A percentile compares a stretch with the other conserved stretches of the same genome.
phyloP scores from a whole-genome alignment of 1,139 yeast genomes.

The Yamadazyma aaseri region DNA sequence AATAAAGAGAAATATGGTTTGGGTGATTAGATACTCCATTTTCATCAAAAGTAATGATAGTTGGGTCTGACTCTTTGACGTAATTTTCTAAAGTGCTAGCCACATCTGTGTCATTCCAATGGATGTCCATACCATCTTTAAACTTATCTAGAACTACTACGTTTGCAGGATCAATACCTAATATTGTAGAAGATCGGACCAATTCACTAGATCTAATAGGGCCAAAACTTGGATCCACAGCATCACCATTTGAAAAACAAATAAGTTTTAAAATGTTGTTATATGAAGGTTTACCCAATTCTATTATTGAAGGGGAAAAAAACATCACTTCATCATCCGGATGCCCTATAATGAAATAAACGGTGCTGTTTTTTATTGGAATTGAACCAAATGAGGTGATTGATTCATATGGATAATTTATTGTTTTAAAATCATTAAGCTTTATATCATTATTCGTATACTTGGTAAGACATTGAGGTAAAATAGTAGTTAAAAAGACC shows the following conservation, averaged over 20 bases:
- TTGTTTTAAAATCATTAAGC: constrained; percentile 22
- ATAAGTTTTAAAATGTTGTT: constrained; percentile 56
- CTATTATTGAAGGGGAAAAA: constrained; percentile 76
- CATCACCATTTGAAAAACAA: constrained; percentile 77
- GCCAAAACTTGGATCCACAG: constrained; percentile 67
- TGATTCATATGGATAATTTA: constrained; percentile 36
- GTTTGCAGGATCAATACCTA: constrained; percentile 48
- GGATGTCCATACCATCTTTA: constrained; percentile 70
- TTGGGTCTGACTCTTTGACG: constrained; percentile 1
- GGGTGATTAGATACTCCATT: constrained; percentile 83
- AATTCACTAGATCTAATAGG: constrained; percentile 59
- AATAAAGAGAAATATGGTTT: constrained; percentile 70
- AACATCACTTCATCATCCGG: constrained; percentile 99
- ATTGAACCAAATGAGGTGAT: constrained; percentile 36
- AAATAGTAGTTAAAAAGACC: constrained; percentile 39
- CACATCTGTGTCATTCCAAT: constrained; percentile 54
- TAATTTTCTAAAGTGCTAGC: not conserved
- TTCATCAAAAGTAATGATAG: constrained; percentile 69
- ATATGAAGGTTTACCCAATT: constrained; percentile 46
- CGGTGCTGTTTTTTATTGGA: constrained; percentile 33
- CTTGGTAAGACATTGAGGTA: constrained; percentile 38
- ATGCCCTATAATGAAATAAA: constrained; percentile 76
- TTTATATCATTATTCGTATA: constrained; percentile 27
- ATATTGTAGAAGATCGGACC: constrained; percentile 49
- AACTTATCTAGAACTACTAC: constrained; percentile 51